These are phyloP conservation scores for Yamadazyma olivae DNA, from an alignment of 805 yeast species.

Conservation along the genomic window DNA sequence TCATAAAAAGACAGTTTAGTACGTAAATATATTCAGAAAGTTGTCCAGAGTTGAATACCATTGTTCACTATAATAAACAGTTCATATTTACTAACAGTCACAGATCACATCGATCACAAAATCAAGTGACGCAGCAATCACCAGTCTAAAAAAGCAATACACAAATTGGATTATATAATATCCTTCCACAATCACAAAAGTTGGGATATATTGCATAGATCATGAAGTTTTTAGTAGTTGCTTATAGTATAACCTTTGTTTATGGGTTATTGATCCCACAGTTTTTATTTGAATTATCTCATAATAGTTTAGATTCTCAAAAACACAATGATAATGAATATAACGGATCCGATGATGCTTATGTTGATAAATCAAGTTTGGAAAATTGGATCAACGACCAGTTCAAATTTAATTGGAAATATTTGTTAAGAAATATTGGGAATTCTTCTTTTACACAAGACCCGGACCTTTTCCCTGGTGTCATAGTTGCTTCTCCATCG, in stretches of 20 bases:
- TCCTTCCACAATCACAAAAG: no score
- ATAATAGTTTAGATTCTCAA: neutral
- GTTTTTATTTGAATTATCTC: constrained; percentile 2
- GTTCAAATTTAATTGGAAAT: constrained; percentile 16
- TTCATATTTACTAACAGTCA: no score
- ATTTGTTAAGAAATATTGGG: constrained; percentile 13
- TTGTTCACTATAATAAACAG: no score
- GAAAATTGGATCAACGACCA: constrained; percentile 50
- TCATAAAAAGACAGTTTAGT: no score
- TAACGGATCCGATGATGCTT: neutral
- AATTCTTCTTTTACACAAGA: constrained; percentile 9
- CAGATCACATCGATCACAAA: no score
- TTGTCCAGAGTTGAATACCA: no score
- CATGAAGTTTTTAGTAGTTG: neutral
- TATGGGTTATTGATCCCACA: constrained; percentile 5
- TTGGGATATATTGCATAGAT: no score
- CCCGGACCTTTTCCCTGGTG: constrained; percentile 52
- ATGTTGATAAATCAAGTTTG: constrained; percentile 44
- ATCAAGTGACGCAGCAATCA: no score
- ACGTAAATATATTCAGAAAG: no score
- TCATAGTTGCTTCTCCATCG: constrained; percentile 85
- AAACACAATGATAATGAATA: neutral
- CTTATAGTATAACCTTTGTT: neutral
- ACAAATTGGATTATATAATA: no score
- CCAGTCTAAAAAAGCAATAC: no score